Percentiles rank a stretch among this genome's conserved stretches.
Evolutionary conservation across 192 early-diverging fungal genomes (phyloP).

Genomic region (Funneliformis mosseae): DNA sequence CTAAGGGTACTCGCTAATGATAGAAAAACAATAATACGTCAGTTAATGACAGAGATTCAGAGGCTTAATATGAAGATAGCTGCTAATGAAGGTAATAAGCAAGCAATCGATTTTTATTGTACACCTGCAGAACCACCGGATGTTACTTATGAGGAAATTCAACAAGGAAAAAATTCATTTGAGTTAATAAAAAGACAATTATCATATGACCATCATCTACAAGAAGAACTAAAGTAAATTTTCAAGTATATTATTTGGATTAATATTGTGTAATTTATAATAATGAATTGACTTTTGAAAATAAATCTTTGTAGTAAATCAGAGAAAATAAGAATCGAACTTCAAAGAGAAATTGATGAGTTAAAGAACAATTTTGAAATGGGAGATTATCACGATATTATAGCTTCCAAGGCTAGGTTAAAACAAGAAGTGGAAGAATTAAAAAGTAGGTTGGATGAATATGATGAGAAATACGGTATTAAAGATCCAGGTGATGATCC

Average conservation of each 20-base stretch:
- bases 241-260: background rate
- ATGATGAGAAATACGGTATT: slow-evolving; percentile 37
- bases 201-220: slow-evolving; percentile 55
- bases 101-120: slow-evolving; percentile 52
- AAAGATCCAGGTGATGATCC: slow-evolving; percentile 37
- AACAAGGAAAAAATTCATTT: slow-evolving; percentile 3
- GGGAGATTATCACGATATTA: background rate
- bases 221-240: slow-evolving; percentile 50
- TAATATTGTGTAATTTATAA: background rate
- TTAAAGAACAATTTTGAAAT: slow-evolving; percentile 12
- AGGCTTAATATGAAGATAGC: slow-evolving; percentile 52
- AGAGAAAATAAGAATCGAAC: slow-evolving; percentile 37
- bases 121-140: slow-evolving; percentile 22
- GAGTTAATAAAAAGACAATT: slow-evolving; percentile 38
- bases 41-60: slow-evolving; percentile 57
- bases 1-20: slow-evolving; percentile 29
- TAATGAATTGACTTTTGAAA: background rate
- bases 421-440: slow-evolving; percentile 49
- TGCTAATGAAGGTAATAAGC: slow-evolving; percentile 50
- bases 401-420: slow-evolving; percentile 43
- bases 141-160: slow-evolving; percentile 9
- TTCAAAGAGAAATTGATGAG: slow-evolving; percentile 14
- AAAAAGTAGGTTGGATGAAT: slow-evolving; percentile 36
- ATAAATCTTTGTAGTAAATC: slow-evolving; percentile 24
- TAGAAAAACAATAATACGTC: slow-evolving; percentile 44